Evolutionary conservation across 2,329 filamentous ascomycete species (phyloP).

Genomic region (Colletotrichum truncatum): DNA sequence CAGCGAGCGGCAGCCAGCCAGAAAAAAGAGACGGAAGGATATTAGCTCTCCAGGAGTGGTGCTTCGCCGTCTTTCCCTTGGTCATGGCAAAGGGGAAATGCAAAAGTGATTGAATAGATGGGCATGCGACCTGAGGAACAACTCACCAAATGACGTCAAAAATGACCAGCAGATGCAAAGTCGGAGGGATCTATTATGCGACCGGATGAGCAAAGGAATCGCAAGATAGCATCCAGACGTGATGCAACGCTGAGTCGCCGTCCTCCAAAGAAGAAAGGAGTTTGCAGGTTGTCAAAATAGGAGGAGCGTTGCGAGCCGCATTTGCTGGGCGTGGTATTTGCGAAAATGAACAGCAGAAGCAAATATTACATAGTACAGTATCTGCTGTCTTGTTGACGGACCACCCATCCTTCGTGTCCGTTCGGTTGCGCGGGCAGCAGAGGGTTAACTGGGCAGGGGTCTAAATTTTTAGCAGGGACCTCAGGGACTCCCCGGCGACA

Average conservation of each 20-base stretch:
- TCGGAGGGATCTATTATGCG: background rate
- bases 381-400: conserved; percentile 17
- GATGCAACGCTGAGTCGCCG: background rate
- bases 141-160: conserved; percentile 31
- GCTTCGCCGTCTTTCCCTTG: conserved; percentile 19
- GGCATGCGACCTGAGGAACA: conserved; percentile 1
- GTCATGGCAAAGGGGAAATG: background rate
- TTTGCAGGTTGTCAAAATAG: background rate
- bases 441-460: conserved; percentile 26
- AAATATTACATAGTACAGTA: conserved; percentile 1
- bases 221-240: background rate
- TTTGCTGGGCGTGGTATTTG: conserved; percentile 6
- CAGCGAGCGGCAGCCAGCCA: conserved; percentile 13
- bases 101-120: conserved; percentile 15
- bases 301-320: background rate
- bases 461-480: conserved; percentile 22
- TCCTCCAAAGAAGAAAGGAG: background rate
- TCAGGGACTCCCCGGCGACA: conserved; percentile 23
- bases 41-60: background rate
- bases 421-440: conserved; percentile 30
- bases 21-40: background rate
- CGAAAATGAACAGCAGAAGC: conserved; percentile 19
- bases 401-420: conserved; percentile 13
- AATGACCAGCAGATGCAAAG: background rate
- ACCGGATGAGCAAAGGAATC: conserved; percentile 4